These are phyloP conservation scores for Coemansia sp. DNA, from an alignment of 192 early-diverging fungal genomes.

Conservation along the genomic window DNA sequence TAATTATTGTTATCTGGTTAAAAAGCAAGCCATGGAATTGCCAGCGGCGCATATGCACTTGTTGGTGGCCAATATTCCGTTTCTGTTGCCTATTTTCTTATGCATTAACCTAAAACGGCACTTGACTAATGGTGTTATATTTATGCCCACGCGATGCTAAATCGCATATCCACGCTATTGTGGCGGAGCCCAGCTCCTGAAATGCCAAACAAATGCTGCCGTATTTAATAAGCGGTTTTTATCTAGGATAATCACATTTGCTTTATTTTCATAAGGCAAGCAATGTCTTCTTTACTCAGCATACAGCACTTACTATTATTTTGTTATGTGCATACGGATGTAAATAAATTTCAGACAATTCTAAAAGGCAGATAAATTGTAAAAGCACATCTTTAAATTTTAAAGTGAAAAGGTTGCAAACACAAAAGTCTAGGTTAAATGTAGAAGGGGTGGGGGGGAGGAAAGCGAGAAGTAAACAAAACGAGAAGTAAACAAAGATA, in stretches of 20 bases:
- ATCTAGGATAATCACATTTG: neutral
- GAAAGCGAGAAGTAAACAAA: slow-evolving; percentile 2
- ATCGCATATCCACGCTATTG: too few species aligned
- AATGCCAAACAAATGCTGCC: too few species aligned
- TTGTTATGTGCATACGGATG: too few species aligned
- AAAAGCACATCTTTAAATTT: slow-evolving; percentile 1
- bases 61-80: neutral
- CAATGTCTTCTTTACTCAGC: neutral
- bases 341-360: neutral
- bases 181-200: too few species aligned
- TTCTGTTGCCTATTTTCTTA: neutral
- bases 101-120: neutral
- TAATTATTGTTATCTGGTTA: too few species aligned
- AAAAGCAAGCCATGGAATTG: neutral
- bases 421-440: slow-evolving; percentile 7
- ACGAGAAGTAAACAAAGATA: neutral
- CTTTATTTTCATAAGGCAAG: neutral
- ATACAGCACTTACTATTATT: neutral
- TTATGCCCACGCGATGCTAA: too few species aligned
- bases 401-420: neutral
- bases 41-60: neutral
- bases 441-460: too few species aligned
- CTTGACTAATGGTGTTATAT: too few species aligned
- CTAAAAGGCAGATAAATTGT: too few species aligned
- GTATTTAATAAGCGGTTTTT: too few species aligned